phyloP scores from a whole-genome alignment of 1,284 basidiomycete species.

The Moesziomyces parantarcticus region DNA sequence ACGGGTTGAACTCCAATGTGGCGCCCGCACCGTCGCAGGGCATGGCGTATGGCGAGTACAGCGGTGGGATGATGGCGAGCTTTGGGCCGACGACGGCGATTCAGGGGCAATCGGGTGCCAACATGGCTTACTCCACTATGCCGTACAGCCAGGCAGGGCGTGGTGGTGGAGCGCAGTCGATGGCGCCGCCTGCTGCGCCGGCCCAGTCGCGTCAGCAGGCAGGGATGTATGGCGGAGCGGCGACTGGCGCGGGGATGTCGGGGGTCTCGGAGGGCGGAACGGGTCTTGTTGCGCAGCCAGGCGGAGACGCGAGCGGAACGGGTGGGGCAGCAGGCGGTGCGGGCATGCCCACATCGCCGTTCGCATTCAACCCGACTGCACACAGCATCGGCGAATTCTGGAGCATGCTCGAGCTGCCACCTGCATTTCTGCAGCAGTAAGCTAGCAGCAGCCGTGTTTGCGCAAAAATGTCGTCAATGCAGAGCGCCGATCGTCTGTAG shows the following conservation, averaged over 20 bases:
- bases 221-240: neutral
- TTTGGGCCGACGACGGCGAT: neutral
- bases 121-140: neutral
- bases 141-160: neutral
- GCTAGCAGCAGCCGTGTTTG: too few species aligned
- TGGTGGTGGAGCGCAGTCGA: neutral
- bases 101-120: neutral
- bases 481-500: too few species aligned
- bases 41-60: neutral
- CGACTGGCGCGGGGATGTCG: too few species aligned
- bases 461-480: too few species aligned
- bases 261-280: neutral
- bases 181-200: neutral
- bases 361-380: constrained; percentile 38
- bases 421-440: constrained; percentile 44
- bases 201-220: neutral
- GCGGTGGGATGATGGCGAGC: neutral
- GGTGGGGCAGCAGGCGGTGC: constrained; percentile 2
- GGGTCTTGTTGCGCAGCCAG: neutral
- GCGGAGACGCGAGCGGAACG: neutral
- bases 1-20: neutral
- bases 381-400: constrained; percentile 52
- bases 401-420: constrained; percentile 54
- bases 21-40: too few species aligned
- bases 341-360: constrained; percentile 41